Percentiles rank a stretch among this genome's conserved stretches.
phyloP scores from a whole-genome alignment of 2,329 filamentous ascomycete species.

The Mariannaea sp. region DNA sequence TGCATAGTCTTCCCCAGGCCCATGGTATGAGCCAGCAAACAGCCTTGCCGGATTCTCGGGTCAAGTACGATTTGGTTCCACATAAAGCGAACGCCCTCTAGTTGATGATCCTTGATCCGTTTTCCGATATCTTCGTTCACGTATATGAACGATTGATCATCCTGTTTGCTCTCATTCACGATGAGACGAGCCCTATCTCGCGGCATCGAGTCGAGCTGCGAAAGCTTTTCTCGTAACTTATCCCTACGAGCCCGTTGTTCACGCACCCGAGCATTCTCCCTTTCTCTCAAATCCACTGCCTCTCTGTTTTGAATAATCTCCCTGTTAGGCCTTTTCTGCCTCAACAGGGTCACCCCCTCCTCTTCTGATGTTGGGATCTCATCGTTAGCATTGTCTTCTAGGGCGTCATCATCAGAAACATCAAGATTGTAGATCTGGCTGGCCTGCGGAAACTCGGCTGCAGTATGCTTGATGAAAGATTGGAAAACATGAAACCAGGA shows the following conservation, averaged over 20 bases:
- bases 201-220: conserved; percentile 47
- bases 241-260: conserved; percentile 59
- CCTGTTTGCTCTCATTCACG: conserved; percentile 69
- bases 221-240: conserved; percentile 54
- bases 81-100: conserved; percentile 82
- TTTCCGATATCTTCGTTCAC: conserved; percentile 66
- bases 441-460: conserved; percentile 39
- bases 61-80: conserved; percentile 81
- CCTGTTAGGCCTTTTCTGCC: conserved; percentile 32
- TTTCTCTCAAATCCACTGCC: conserved; percentile 58
- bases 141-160: conserved; percentile 64
- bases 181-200: conserved; percentile 59
- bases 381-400: conserved; percentile 22
- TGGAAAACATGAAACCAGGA: conserved; percentile 33
- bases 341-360: conserved; percentile 14
- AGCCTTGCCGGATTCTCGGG: conserved; percentile 67
- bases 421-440: conserved; percentile 41
- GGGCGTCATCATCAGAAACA: conserved; percentile 20
- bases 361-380: conserved; percentile 25
- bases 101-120: conserved; percentile 78
- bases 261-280: conserved; percentile 56
- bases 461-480: conserved; percentile 35
- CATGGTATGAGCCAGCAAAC: conserved; percentile 87
- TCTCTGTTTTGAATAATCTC: conserved; percentile 45
- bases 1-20: conserved; percentile 94